Percentiles rank a stretch among this genome's conserved stretches.
Conservation (phyloP, 1,284 basidiomycete genomes). For the Heterobasidion parviporum region DNA sequence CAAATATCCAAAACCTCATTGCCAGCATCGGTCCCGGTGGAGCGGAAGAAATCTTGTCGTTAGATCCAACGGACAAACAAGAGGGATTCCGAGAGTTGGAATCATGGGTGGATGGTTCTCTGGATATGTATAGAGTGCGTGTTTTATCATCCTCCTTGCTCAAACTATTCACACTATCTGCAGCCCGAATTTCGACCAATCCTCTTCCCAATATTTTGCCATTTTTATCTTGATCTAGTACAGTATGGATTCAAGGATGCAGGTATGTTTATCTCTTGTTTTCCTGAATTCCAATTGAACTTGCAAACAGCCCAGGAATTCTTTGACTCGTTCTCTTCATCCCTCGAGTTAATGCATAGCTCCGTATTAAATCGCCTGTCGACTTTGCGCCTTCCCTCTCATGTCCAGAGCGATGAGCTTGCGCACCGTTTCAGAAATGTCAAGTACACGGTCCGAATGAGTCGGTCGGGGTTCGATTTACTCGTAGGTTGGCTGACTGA, state of each 20-base stretch:
- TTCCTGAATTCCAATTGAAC: background rate
- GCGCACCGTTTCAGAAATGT: conserved; percentile 86
- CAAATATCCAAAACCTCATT: conserved; percentile 66
- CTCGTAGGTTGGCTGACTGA: conserved; percentile 95
- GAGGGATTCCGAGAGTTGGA: conserved; percentile 84
- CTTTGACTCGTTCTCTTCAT: conserved; percentile 63
- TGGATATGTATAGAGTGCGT: conserved; percentile 79
- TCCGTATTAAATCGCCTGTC: conserved; percentile 76
- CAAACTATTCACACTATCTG: conserved; percentile 6
- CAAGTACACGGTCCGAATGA: conserved; percentile 88
- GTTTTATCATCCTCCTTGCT: conserved; percentile 4
- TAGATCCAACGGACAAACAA: conserved; percentile 86
- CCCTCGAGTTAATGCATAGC: conserved; percentile 66
- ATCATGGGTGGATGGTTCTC: conserved; percentile 87
- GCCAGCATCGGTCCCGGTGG: conserved; percentile 69
- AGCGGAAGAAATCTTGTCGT: conserved; percentile 73
- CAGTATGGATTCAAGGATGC: conserved; percentile 87
- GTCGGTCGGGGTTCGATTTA: conserved; percentile 85
- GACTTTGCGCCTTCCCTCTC: conserved; percentile 75
- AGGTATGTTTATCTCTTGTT: conserved; percentile 39
- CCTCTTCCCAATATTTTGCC: conserved; percentile 92
- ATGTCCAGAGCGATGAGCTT: conserved; percentile 78
- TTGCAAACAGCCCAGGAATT: conserved; percentile 59
- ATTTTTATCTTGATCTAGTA: conserved; percentile 94
- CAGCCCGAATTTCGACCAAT: conserved; percentile 92